Evolutionary conservation across 148 eudicot species (phyloP), one percentile per base, ranked within the genome.

Genomic region (Camellia japonica): DNA sequence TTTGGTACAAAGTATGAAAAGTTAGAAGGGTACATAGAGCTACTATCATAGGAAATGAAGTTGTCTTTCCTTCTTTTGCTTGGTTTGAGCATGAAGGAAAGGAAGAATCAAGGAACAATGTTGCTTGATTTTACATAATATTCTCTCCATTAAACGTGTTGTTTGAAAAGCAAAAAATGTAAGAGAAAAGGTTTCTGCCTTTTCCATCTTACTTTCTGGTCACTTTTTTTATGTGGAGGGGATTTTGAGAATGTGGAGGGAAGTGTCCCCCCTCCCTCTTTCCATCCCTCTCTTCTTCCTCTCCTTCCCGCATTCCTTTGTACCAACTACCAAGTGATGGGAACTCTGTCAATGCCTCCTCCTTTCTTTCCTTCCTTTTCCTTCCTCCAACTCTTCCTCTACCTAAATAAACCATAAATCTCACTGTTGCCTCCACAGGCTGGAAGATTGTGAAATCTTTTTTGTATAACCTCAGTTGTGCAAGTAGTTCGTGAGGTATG

Each of bases 271-370:
- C 23, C 30, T 23, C 15, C 14, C 47, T 72, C 61, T 54, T 72
- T 13, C 44, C 61, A 72, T 43, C 47, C 62, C 20, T 56, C 60
- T 23, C 20, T 43, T 14, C n/a, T 7, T 52, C 62, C 43, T 71
- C 59, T 71, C 41, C 42, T 41, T 71, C 5, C 59, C 16, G 42
- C 61, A 55, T 73, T 55, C 63, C 63, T 30, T 51, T 51, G 59
- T 71, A 71, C 60, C 30, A 23, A 23, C 0, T 23, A 23, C 30
- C 75, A 13, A 20, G 14, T 0, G 0, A 51, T 73, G 63, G 75
- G 47, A 73, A 30, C 62, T 54, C 41, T 71, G 42, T 71, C 75
- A 52, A 71, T 20, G 60, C 59, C 74, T 71, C 9, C 60, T 42
- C 0, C 2, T 0, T 2, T 52, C 10, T 3, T 8, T 10, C 73